phyloP scores from a whole-genome alignment of 2,329 filamentous ascomycete species.

The Colletotrichum sp. region DNA sequence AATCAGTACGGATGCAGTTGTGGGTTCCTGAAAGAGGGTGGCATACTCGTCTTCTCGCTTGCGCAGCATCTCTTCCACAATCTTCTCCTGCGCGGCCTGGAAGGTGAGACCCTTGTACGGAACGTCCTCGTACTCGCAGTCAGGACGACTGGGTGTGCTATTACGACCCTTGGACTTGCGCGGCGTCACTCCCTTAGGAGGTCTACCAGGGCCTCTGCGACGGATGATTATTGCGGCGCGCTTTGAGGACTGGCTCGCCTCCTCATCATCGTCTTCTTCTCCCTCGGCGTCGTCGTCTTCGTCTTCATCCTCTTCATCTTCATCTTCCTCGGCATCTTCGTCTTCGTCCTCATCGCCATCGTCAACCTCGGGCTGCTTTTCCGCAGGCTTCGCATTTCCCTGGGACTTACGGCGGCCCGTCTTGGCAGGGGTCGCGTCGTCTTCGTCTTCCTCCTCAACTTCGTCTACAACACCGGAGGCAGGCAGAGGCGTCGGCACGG shows the following conservation, averaged over 20 bases:
- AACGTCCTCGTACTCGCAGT: slow-evolving; percentile 59
- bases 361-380: slow-evolving; percentile 33
- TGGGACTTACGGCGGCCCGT: slow-evolving; percentile 12
- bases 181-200: slow-evolving; percentile 36
- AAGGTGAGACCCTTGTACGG: slow-evolving; percentile 77
- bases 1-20: background rate
- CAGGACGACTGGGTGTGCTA: slow-evolving; percentile 48
- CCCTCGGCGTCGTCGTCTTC: slow-evolving; percentile 33
- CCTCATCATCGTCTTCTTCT: slow-evolving; percentile 37
- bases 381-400: slow-evolving; percentile 18
- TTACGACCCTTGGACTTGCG: slow-evolving; percentile 32
- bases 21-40: background rate
- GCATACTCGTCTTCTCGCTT: slow-evolving; percentile 69
- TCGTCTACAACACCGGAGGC: slow-evolving; percentile 42
- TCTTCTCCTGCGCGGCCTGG: slow-evolving; percentile 85
- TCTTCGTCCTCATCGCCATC: slow-evolving; percentile 31
- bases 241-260: slow-evolving; percentile 29
- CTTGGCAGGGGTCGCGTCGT: slow-evolving; percentile 21
- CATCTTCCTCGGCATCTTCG: slow-evolving; percentile 26
- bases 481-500: slow-evolving; percentile 76
- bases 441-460: slow-evolving; percentile 14
- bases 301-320: slow-evolving; percentile 30
- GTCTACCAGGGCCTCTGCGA: slow-evolving; percentile 38
- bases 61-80: slow-evolving; percentile 77
- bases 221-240: slow-evolving; percentile 42